Percentiles rank a stretch among this genome's conserved stretches.
Conservation (phyloP, 176 grass and related monocot species). For the Panicum miliaceum region DNA sequence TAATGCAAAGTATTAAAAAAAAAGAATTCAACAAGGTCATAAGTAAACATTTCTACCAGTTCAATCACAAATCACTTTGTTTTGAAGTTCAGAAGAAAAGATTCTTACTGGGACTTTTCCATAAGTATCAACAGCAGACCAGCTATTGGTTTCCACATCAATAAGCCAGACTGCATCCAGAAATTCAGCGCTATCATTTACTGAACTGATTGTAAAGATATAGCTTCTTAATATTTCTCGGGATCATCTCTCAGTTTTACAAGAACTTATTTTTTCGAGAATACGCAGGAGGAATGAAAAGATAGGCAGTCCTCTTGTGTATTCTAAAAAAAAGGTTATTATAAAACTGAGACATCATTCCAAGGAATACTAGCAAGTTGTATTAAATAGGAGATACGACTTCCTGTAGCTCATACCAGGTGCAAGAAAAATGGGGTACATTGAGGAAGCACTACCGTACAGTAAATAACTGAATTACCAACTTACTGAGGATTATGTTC, state of each 20-base stretch:
- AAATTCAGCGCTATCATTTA: constrained; percentile 29
- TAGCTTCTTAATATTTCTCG: too few relatives aligned
- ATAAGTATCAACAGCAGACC: constrained; percentile 66
- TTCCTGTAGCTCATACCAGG: neutral
- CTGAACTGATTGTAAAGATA: neutral
- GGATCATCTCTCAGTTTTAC: too few relatives aligned
- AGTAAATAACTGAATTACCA: neutral
- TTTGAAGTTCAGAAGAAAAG: constrained; percentile 28
- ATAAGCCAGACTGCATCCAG: constrained; percentile 87
- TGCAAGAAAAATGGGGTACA: neutral
- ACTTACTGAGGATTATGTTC: neutral
- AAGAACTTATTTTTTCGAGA: too few relatives aligned
- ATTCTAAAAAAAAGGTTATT: neutral
- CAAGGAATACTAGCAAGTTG: constrained; percentile 2
- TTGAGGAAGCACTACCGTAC: neutral
- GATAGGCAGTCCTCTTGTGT: too few relatives aligned
- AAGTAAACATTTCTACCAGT: neutral
- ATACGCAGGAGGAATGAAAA: too few relatives aligned
- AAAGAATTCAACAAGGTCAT: constrained; percentile 35
- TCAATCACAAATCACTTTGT: constrained; percentile 7
- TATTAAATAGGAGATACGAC: neutral
- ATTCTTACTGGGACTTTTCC: constrained; percentile 85
- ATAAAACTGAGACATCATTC: neutral
- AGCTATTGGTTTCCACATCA: constrained; percentile 68
- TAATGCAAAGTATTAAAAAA: constrained; percentile 34